phyloP scores from a whole-genome alignment of 495 filamentous ascomycete species.

The Trichoderma erinaceum region DNA sequence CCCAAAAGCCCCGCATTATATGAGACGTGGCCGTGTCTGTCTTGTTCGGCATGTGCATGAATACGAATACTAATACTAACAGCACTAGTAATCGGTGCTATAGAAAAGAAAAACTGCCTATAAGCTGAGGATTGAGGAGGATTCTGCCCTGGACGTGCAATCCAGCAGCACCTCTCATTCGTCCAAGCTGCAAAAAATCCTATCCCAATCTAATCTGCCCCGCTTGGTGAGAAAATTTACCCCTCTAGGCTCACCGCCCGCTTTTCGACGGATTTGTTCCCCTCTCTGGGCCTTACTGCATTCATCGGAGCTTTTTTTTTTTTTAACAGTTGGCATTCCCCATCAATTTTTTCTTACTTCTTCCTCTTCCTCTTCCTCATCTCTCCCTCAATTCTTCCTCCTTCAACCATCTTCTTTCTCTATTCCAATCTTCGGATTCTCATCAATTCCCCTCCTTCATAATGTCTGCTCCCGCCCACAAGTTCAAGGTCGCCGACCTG shows the following conservation, averaged over 20 bases:
- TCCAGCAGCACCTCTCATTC: conserved; percentile 8
- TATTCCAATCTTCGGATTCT: conserved; percentile 15
- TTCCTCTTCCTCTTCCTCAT: conserved; percentile 19
- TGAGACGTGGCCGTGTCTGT: neutral
- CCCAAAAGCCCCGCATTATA: neutral
- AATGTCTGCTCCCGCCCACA: conserved; percentile 77
- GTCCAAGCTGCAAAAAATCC: neutral
- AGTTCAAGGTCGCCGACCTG: conserved; percentile 98
- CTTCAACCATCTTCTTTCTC: conserved; percentile 1
- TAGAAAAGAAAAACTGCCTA: neutral
- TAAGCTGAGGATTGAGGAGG: neutral
- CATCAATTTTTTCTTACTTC: conserved; percentile 17
- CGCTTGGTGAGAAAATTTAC: conserved; percentile 13
- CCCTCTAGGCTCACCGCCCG: conserved; percentile 13
- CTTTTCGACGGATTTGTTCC: conserved; percentile 2
- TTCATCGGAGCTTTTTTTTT: conserved; percentile 14
- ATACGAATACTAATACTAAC: neutral
- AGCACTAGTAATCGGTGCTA: neutral
- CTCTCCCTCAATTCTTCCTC: neutral
- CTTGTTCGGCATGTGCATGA: neutral
- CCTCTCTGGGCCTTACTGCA: conserved; percentile 17
- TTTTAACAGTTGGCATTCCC: conserved; percentile 11
- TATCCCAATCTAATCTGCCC: conserved; percentile 8
- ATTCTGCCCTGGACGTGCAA: neutral
- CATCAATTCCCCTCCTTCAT: conserved; percentile 21